phyloP scores from a whole-genome alignment of 352 stramenopile genomes.

The Thalassiosira exigua region DNA sequence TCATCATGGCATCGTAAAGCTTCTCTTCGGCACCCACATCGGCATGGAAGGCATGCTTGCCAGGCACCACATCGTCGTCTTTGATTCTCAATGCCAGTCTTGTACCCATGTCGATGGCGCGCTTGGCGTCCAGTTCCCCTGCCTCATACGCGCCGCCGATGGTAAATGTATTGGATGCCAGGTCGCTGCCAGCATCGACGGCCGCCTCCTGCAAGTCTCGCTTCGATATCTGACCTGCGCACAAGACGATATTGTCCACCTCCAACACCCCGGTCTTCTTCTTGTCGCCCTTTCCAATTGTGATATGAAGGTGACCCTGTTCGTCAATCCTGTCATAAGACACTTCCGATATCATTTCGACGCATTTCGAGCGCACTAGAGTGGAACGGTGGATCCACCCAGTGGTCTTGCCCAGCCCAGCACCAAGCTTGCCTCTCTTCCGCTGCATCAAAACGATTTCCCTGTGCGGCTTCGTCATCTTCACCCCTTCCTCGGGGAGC shows the following conservation, averaged over 20 bases:
- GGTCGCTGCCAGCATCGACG: slow-evolving; percentile 31
- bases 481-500: no score
- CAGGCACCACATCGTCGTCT: no score
- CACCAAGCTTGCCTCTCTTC: no score
- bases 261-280: slow-evolving; percentile 86
- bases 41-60: no score
- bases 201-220: slow-evolving; percentile 86
- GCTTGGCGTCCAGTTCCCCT: slow-evolving; percentile 95
- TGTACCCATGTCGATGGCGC: slow-evolving; percentile 96
- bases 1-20: no score
- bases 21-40: no score
- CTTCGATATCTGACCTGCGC: slow-evolving; percentile 93
- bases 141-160: slow-evolving; percentile 95
- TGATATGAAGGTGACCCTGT: slow-evolving; percentile 91
- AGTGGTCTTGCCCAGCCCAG: no score
- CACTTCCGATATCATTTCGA: slow-evolving; percentile 93
- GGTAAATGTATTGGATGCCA: slow-evolving; percentile 88
- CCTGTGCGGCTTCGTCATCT: no score
- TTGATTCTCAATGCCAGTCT: slow-evolving; percentile 76
- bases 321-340: slow-evolving; percentile 95
- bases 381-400: slow-evolving; percentile 96
- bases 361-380: slow-evolving; percentile 89
- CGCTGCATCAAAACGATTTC: no score
- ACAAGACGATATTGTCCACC: slow-evolving; percentile 96
- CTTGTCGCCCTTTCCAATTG: slow-evolving; percentile 86